Percentiles rank a stretch among this genome's conserved stretches.
These are phyloP conservation scores for Tetrapyrgos nigripes DNA, from an alignment of 1,284 basidiomycete species.

Conservation along the genomic window DNA sequence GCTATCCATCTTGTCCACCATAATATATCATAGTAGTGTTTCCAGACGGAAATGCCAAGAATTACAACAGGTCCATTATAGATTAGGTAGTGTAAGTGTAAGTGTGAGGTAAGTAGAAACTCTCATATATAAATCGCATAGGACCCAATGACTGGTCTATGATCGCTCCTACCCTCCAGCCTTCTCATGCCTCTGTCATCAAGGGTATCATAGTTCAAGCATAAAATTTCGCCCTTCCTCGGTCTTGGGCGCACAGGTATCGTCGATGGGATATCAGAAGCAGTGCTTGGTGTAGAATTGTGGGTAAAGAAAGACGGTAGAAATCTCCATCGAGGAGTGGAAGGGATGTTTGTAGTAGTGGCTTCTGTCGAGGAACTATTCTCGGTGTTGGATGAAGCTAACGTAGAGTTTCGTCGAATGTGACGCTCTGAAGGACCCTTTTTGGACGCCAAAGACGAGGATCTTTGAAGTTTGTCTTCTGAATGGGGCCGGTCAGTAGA, in stretches of 20 bases:
- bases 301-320: slow-evolving; percentile 56
- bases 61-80: slow-evolving; percentile 55
- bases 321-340: slow-evolving; percentile 55
- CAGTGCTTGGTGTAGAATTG: slow-evolving; percentile 32
- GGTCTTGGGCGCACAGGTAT: slow-evolving; percentile 24
- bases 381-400: background rate
- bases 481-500: slow-evolving; percentile 14
- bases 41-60: slow-evolving; percentile 46
- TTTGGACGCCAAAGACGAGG: slow-evolving; percentile 1
- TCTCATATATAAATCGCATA: slow-evolving; percentile 66
- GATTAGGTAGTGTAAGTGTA: slow-evolving; percentile 11
- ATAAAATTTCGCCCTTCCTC: slow-evolving; percentile 68
- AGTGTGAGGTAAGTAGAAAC: background rate
- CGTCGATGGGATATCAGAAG: slow-evolving; percentile 32
- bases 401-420: background rate
- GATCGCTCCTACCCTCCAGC: slow-evolving; percentile 80
- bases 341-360: too few relatives aligned
- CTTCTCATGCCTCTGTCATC: slow-evolving; percentile 79
- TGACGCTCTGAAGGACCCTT: background rate
- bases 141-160: slow-evolving; percentile 79
- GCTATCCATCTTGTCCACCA: slow-evolving; percentile 44
- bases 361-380: background rate
- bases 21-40: slow-evolving; percentile 6
- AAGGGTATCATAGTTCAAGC: slow-evolving; percentile 74
- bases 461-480: slow-evolving; percentile 1